These are phyloP conservation scores for Mycena maculata DNA, from an alignment of 768 basidiomycete species.

Conservation along the genomic window DNA sequence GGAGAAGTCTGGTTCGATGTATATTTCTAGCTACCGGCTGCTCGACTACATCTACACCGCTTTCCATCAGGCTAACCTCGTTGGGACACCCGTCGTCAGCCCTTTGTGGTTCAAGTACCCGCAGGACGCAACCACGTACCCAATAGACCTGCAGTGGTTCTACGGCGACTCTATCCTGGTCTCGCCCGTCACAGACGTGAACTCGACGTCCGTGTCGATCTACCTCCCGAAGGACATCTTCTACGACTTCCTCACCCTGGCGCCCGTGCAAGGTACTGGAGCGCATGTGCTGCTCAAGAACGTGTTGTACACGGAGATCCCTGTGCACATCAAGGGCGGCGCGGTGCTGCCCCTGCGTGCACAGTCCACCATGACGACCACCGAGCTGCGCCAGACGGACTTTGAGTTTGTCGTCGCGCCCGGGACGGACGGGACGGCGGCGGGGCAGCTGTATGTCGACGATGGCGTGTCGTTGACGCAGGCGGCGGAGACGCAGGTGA, in stretches of 20 bases:
- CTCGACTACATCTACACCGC: conserved; percentile 80
- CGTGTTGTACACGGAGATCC: conserved; percentile 68
- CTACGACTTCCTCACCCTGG: conserved; percentile 69
- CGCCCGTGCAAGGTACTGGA: conserved; percentile 61
- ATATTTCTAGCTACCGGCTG: conserved; percentile 64
- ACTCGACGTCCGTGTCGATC: conserved; percentile 65
- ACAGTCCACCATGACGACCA: conserved; percentile 70
- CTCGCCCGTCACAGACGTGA: conserved; percentile 73
- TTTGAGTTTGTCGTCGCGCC: conserved; percentile 77
- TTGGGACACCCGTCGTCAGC: conserved; percentile 74
- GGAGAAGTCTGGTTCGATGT: background rate
- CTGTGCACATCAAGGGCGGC: conserved; percentile 72
- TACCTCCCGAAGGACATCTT: conserved; percentile 75
- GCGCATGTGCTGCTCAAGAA: conserved; percentile 55
- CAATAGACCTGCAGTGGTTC: conserved; percentile 77
- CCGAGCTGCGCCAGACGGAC: conserved; percentile 61
- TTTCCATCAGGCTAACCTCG: conserved; percentile 66
- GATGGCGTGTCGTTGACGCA: conserved; percentile 67
- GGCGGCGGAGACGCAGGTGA: conserved; percentile 45
- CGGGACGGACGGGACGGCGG: conserved; percentile 59
- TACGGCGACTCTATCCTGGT: conserved; percentile 75
- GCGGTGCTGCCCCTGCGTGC: conserved; percentile 67
- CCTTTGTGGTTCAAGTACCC: conserved; percentile 79
- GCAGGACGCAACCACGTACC: conserved; percentile 66
- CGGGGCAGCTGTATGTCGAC: conserved; percentile 69